These are phyloP conservation scores for Panellus pusillus DNA, from an alignment of 768 basidiomycete genomes.

Conservation along the genomic window DNA sequence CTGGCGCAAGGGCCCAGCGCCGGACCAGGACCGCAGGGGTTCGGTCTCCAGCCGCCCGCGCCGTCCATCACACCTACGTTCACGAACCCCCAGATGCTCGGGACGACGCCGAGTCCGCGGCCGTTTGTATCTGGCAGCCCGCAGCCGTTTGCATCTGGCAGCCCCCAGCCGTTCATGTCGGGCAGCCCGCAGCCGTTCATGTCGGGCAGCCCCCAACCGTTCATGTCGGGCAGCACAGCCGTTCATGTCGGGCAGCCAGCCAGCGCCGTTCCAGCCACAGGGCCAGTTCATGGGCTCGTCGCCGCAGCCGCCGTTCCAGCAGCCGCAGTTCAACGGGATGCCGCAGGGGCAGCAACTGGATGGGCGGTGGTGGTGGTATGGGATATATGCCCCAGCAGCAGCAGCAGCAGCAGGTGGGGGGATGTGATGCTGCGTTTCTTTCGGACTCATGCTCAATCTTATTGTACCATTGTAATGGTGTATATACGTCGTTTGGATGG, in stretches of 20 bases:
- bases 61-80: slow-evolving; percentile 9
- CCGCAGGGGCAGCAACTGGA: slow-evolving; percentile 15
- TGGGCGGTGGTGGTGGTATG: slow-evolving; percentile 6
- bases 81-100: slow-evolving; percentile 12
- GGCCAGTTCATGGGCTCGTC: slow-evolving; percentile 24
- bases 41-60: slow-evolving; percentile 13
- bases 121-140: slow-evolving; percentile 17
- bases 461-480: background rate
- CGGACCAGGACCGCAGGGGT: background rate
- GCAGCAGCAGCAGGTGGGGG: slow-evolving; percentile 37
- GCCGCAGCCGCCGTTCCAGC: slow-evolving; percentile 17
- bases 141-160: slow-evolving; percentile 16
- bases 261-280: slow-evolving; percentile 18
- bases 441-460: background rate
- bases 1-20: too few species aligned
- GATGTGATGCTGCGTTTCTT: slow-evolving; percentile 26
- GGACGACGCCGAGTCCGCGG: slow-evolving; percentile 23
- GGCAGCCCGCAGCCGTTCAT: slow-evolving; percentile 33
- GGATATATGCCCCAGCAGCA: slow-evolving; percentile 20
- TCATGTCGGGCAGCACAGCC: slow-evolving; percentile 14
- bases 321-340: slow-evolving; percentile 10
- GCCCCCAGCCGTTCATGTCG: slow-evolving; percentile 2
- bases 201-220: slow-evolving; percentile 33
- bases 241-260: slow-evolving; percentile 13
- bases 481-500: background rate